phyloP scores from a whole-genome alignment of 1,284 basidiomycete species.

The Ustilago bromivora region DNA sequence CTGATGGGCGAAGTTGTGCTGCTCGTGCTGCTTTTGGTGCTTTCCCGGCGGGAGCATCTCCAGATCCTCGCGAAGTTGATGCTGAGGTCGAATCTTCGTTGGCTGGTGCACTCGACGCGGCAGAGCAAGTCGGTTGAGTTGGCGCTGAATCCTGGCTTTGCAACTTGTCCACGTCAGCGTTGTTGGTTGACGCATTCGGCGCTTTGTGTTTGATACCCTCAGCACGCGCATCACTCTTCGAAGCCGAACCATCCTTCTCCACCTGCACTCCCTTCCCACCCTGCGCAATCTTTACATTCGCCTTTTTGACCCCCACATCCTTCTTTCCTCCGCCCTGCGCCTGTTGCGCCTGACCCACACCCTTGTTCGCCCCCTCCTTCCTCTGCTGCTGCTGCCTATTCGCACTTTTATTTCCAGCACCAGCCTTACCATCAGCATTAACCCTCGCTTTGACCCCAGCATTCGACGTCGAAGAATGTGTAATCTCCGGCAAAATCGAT shows the following conservation, averaged over 20 bases:
- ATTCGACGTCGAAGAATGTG: conserved; percentile 20
- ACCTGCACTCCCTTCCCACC: too few relatives aligned
- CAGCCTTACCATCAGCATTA: conserved; percentile 9
- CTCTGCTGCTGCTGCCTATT: conserved; percentile 23
- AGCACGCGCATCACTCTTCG: not conserved
- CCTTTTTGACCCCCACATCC: not conserved
- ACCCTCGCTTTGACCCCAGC: conserved; percentile 11
- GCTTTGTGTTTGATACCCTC: not conserved
- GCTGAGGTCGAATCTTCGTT: not conserved
- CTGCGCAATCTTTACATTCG: conserved; percentile 1
- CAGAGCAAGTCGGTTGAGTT: not conserved
- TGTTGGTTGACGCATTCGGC: not conserved
- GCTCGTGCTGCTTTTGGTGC: not conserved
- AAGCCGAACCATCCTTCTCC: not conserved
- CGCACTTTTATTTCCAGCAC: conserved; percentile 10
- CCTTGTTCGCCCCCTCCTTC: conserved; percentile 13
- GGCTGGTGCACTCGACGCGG: not conserved
- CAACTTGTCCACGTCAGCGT: not conserved
- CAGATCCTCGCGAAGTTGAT: not conserved
- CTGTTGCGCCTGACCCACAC: not conserved
- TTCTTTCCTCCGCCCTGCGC: conserved; percentile 15
- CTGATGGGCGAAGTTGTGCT: not conserved
- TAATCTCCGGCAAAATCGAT: conserved; percentile 55
- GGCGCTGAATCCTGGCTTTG: not conserved
- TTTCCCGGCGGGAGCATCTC: not conserved